Conservation (phyloP, 2,329 filamentous ascomycete genomes). For the Trichoderma guizhouense region DNA sequence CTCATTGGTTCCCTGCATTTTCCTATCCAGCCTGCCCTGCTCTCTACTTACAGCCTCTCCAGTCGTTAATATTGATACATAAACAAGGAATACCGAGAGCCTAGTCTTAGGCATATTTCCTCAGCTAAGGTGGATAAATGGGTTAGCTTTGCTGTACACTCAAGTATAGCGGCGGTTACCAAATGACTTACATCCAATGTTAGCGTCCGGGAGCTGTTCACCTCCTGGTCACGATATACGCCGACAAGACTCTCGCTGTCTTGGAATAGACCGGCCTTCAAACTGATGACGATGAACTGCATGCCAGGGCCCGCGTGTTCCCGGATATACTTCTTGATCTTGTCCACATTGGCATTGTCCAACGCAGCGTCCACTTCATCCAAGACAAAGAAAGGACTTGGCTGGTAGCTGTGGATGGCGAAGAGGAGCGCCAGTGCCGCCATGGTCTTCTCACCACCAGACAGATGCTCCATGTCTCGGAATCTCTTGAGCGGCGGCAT, state of each 20-base stretch:
- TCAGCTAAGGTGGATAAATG: conserved; percentile 26
- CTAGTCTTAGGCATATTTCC: conserved; percentile 32
- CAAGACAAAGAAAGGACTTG: conserved; percentile 93
- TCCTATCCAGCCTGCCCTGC: conserved; percentile 1
- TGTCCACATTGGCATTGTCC: conserved; percentile 96
- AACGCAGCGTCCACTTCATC: conserved; percentile 97
- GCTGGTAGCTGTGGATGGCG: conserved; percentile 94
- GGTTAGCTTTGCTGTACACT: conserved; percentile 13
- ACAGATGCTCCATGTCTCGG: conserved; percentile 97
- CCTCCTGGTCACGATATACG: conserved; percentile 90
- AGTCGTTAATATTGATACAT: conserved; percentile 15
- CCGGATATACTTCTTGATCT: conserved; percentile 93
- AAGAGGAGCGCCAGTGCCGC: conserved; percentile 94
- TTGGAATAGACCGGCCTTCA: conserved; percentile 95
- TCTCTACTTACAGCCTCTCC: not conserved
- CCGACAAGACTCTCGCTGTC: conserved; percentile 94
- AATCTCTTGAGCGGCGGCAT: conserved; percentile 99
- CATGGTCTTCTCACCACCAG: conserved; percentile 98
- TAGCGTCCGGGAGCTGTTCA: conserved; percentile 86
- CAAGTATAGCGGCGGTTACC: not conserved
- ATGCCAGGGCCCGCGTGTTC: conserved; percentile 94
- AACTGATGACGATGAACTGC: conserved; percentile 97
- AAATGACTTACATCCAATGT: conserved; percentile 82
- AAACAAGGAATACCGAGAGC: not conserved
- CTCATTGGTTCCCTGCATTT: conserved; percentile 8